Base-by-base conservation (phyloP, 2,329 filamentous ascomycete species). In the Thielaviopsis ethacetica region DNA sequence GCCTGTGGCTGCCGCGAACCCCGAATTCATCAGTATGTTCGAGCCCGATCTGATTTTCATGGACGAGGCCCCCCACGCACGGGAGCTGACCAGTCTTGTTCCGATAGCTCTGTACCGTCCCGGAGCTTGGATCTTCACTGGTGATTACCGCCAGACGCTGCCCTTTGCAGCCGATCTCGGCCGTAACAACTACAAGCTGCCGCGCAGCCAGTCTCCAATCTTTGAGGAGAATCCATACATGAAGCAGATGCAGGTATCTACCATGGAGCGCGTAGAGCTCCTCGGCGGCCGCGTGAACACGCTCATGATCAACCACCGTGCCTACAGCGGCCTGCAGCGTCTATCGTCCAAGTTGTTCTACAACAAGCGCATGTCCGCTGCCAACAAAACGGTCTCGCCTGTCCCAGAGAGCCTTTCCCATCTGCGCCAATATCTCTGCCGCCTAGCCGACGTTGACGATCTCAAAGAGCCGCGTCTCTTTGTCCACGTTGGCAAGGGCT, bases 11-110 rank as follows among this genome's bases (percentile, higher is more conserved):
- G 70, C 72, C 0, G 44, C 59, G 3, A 69, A 67, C 3, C 69
- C 69, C 0, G 63, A 65, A 0, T 73, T 76, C 38, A 63, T 67
- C 0, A 68, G 66, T 1, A 65, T 89, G 6, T 88, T 90, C 34
- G 84, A 86, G 63, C 88, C 89, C 0, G 86, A 93, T 64, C 83
- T 95, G 63, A 81, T 93, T 0, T 91, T 95, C 66, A 87, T 94
- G 63, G 89, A 91, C 51, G 88, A 94, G 68, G 71, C 73, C 0
- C 71, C 73, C 0, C 74, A 77, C 52, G 72, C 73, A 0, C 65
- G 74, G 17, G 75, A 77, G 62, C 65, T 76, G 0, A 75, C 74
- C 0, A 72, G 71, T 0, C 63, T 77, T 19, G 75, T 77, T 1
- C 68, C 74, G 0, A 65, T 77, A 21, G 73, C 73, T 0, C 72